Base-by-base conservation (phyloP, 257 asterid species). In the Solanum appendiculatum region DNA sequence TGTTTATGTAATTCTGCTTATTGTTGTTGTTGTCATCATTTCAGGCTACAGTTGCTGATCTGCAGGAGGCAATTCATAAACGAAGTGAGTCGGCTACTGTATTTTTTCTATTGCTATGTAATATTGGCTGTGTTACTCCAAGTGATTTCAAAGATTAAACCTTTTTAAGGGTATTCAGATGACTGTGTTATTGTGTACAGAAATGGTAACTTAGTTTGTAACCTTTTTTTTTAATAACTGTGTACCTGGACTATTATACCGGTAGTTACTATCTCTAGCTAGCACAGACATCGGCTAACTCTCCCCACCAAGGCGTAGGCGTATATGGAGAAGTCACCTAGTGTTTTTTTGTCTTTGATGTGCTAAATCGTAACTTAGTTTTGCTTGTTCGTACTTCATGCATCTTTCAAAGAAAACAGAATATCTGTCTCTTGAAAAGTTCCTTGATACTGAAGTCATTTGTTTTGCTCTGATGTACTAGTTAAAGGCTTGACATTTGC, bases 21-120 rank as follows among this genome's bases (percentile, higher is more conserved):
- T 36, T 34, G 25, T 70, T 68, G 23, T 39, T 0, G 56, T 75
- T 80, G 90, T 91, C 88, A 81, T 85, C 44, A 83, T 51, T 90
- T 91, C 91, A 97, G 99, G 97, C 96, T 34, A 94, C 98, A 73
- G 99, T 95, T 64, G 91, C 97, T 92, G 99, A 97, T 95, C 92
- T 97, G 93, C 99, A 94, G 94, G 99, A 93, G 86, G 96, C 95
- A 48, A 97, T 95, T 88, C 94, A 95, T 87, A 92, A 91, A 86
- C 88, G 92, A 88, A 95, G 99, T 97, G 86, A 92, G 98, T 92
- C n/a, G 74, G 10, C 27, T 86, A 34, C n/a, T 6, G 1, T 42
- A 6, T 85, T 87, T 54, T 37, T 86, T 58, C 37, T 42, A 12
- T 89, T 87, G 69, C 44, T 86, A 27, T 9, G 34, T 74, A n/a